phyloP scores from a whole-genome alignment of 73 alveolate genomes.

The Paramecium sexaurelia region DNA sequence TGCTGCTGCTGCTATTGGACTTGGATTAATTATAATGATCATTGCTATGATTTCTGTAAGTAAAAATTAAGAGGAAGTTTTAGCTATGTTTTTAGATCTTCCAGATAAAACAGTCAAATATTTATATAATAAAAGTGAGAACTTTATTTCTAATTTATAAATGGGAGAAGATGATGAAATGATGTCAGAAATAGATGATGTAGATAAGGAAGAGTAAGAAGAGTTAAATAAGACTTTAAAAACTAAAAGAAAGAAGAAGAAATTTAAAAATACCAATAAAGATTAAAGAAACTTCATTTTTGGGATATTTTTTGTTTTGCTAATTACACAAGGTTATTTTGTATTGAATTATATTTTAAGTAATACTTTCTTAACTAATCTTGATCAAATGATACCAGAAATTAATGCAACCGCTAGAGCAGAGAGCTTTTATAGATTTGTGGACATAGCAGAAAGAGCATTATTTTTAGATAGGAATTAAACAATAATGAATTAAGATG shows the following conservation, averaged over 20 bases:
- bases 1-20: not conserved
- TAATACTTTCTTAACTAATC: not conserved
- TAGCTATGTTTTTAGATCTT: slow-evolving; percentile 58
- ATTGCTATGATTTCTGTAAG: slow-evolving; percentile 36
- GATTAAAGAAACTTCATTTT: slow-evolving; percentile 1
- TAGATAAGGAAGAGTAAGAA: slow-evolving; percentile 49
- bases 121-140: slow-evolving; percentile 58
- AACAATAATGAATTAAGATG: slow-evolving; percentile 38
- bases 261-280: slow-evolving; percentile 45
- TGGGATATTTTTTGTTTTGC: not conserved
- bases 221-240: slow-evolving; percentile 40
- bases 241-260: slow-evolving; percentile 51
- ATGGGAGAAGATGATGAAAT: slow-evolving; percentile 67
- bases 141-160: slow-evolving; percentile 61
- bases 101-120: slow-evolving; percentile 60
- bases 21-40: not conserved
- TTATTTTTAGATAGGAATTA: not conserved
- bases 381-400: slow-evolving; percentile 25
- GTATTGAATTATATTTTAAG: slow-evolving; percentile 50
- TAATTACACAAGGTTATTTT: slow-evolving; percentile 40
- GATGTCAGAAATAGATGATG: slow-evolving; percentile 51
- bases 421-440: slow-evolving; percentile 57
- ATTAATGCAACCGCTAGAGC: slow-evolving; percentile 63
- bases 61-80: slow-evolving; percentile 45
- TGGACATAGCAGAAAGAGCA: slow-evolving; percentile 62